Evolutionary conservation across 2,329 filamentous ascomycete species (phyloP).

Genomic region (Diaporthe ampelina): DNA sequence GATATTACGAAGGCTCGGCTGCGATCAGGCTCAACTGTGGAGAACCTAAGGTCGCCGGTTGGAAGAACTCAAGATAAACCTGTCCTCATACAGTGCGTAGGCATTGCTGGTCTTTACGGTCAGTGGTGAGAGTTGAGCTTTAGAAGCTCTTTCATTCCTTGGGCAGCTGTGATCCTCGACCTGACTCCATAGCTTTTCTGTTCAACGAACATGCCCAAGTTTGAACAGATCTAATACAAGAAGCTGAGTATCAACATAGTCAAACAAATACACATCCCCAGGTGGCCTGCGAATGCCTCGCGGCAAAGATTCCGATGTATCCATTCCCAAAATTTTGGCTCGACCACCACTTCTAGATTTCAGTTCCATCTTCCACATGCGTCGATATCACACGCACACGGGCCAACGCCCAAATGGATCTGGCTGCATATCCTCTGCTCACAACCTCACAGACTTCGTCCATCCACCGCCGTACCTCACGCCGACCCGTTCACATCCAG

Average conservation of each 20-base stretch:
- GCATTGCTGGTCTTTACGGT: neutral
- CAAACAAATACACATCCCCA: constrained; percentile 11
- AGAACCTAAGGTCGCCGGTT: neutral
- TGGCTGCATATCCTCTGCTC: neutral
- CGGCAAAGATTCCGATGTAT: constrained; percentile 30
- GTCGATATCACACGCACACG: neutral
- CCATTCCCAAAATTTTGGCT: constrained; percentile 14
- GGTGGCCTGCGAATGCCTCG: constrained; percentile 33
- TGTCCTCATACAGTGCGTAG: neutral
- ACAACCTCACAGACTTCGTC: neutral
- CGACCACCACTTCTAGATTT: neutral
- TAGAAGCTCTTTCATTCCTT: neutral
- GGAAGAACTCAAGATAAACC: neutral
- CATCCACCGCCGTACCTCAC: neutral
- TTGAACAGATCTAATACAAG: neutral
- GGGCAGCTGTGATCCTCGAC: neutral
- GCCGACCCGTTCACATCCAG: constrained; percentile 59
- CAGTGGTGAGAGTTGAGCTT: neutral
- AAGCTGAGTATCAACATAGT: neutral
- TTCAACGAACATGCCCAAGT: neutral
- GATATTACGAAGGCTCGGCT: neutral
- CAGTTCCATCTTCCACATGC: neutral
- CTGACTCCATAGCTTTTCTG: neutral
- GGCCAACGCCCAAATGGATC: neutral
- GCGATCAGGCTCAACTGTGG: neutral